Evolutionary conservation across 148 eudicot species (phyloP).

Genomic region (Silene conica): DNA sequence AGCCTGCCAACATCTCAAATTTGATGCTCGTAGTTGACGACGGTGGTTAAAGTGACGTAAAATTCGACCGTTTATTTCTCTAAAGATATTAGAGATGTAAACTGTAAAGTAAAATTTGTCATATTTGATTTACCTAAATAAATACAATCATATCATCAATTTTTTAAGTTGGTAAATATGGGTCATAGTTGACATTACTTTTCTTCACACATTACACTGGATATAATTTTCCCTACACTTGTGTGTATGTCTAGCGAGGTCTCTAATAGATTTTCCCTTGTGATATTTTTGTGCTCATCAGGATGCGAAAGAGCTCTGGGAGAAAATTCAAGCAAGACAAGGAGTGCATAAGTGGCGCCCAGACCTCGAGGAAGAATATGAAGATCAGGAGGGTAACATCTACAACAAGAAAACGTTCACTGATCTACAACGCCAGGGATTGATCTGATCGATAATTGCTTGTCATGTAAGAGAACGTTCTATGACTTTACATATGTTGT

Average conservation of each 20-base stretch:
- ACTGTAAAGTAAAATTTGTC: not conserved
- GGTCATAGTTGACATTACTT: not conserved
- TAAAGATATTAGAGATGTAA: not conserved
- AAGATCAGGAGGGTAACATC: constrained; percentile 90
- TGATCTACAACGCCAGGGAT: constrained; percentile 92
- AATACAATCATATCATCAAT: not conserved
- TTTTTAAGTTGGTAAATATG: not conserved
- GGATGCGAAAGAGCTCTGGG: constrained; percentile 97
- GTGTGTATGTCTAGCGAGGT: not conserved
- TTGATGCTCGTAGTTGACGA: not conserved
- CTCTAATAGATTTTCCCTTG: not conserved
- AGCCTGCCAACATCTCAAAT: not conserved
- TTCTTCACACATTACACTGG: not conserved
- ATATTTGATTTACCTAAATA: too few species aligned
- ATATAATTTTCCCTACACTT: too few species aligned
- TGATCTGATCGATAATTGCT: constrained; percentile 38
- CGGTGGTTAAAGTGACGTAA: not conserved
- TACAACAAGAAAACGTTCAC: constrained; percentile 88
- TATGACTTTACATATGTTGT: not conserved
- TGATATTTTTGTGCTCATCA: constrained; percentile 21
- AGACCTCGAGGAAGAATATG: constrained; percentile 93
- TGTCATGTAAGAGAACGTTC: constrained; percentile 6
- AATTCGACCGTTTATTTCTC: not conserved
- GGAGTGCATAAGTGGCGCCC: constrained; percentile 95
- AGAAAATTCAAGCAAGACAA: constrained; percentile 77